These are phyloP conservation scores for Cryptosporidium canis DNA, from an alignment of 169 alveolate species.

Conservation along the genomic window DNA sequence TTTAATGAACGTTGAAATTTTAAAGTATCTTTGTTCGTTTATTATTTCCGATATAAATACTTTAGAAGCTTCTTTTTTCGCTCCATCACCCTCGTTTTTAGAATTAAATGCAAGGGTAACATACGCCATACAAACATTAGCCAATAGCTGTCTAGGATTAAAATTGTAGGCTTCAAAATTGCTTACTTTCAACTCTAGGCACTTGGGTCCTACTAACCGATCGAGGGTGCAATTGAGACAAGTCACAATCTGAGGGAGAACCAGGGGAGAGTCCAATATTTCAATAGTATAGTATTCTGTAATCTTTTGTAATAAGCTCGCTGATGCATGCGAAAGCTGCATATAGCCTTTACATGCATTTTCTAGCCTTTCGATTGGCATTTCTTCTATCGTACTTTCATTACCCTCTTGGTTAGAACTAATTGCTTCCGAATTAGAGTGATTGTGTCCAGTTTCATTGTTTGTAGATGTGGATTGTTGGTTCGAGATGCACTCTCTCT, in stretches of 20 bases:
- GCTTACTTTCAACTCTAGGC: constrained; percentile 87
- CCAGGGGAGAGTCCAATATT: constrained; percentile 79
- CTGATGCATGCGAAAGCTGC: constrained; percentile 78
- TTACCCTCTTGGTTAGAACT: constrained; percentile 7
- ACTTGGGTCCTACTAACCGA: constrained; percentile 87
- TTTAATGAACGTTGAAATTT: constrained; percentile 79
- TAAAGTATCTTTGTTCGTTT: constrained; percentile 83
- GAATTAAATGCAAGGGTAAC: constrained; percentile 73
- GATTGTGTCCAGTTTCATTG: neutral
- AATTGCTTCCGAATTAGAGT: neutral
- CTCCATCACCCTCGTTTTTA: constrained; percentile 11
- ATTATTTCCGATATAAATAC: constrained; percentile 68
- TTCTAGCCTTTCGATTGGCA: constrained; percentile 73
- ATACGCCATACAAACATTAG: constrained; percentile 80
- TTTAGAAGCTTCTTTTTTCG: constrained; percentile 44
- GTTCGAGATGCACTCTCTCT: constrained; percentile 80
- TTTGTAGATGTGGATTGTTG: neutral
- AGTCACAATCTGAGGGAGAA: constrained; percentile 86
- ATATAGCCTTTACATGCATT: constrained; percentile 61
- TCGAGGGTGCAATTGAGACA: constrained; percentile 88
- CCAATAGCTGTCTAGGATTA: constrained; percentile 85
- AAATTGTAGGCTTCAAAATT: constrained; percentile 86
- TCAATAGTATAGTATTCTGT: constrained; percentile 78
- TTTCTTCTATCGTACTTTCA: constrained; percentile 72
- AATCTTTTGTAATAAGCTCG: constrained; percentile 78